phyloP scores from a whole-genome alignment of 805 yeast species.

The Cyberlindnera maclurae region DNA sequence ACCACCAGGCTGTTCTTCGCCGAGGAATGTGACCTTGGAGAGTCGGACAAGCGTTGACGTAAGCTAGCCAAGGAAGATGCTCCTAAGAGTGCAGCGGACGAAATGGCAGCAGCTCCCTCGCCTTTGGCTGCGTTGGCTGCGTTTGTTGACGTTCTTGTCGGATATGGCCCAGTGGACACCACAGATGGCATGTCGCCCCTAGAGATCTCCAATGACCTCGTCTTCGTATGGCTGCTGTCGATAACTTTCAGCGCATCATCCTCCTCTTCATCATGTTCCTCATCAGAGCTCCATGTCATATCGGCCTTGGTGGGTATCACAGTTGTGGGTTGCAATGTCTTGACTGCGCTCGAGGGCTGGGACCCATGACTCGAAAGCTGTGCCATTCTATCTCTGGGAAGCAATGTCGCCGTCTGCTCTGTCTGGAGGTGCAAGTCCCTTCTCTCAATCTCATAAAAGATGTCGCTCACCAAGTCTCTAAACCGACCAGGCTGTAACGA shows the following conservation, averaged over 20 bases:
- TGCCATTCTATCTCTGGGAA: neutral
- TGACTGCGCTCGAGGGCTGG: conserved; percentile 17
- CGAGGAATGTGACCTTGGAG: neutral
- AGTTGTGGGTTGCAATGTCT: conserved; percentile 51
- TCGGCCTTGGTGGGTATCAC: conserved; percentile 83
- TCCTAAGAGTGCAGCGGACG: neutral
- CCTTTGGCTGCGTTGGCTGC: neutral
- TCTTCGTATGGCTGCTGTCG: conserved; percentile 2
- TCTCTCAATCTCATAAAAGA: conserved; percentile 78
- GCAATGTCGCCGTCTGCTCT: neutral
- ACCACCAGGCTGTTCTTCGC: conserved; percentile 1
- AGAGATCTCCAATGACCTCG: conserved; percentile 2
- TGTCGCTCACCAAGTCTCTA: conserved; percentile 86
- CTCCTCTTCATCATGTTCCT: conserved; percentile 42
- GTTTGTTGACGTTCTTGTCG: neutral
- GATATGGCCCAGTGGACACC: neutral
- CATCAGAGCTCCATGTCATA: conserved; percentile 85
- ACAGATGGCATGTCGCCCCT: conserved; percentile 2
- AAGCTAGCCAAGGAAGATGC: no score
- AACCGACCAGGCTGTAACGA: conserved; percentile 76
- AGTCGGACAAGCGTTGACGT: neutral
- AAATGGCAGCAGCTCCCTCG: neutral
- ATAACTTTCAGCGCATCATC: conserved; percentile 1
- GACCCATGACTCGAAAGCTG: neutral
- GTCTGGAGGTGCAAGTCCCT: conserved; percentile 42